Percentiles rank a stretch among this genome's conserved stretches.
phyloP scores from a whole-genome alignment of 2,329 filamentous ascomycete genomes.

The Venturia nashicola region DNA sequence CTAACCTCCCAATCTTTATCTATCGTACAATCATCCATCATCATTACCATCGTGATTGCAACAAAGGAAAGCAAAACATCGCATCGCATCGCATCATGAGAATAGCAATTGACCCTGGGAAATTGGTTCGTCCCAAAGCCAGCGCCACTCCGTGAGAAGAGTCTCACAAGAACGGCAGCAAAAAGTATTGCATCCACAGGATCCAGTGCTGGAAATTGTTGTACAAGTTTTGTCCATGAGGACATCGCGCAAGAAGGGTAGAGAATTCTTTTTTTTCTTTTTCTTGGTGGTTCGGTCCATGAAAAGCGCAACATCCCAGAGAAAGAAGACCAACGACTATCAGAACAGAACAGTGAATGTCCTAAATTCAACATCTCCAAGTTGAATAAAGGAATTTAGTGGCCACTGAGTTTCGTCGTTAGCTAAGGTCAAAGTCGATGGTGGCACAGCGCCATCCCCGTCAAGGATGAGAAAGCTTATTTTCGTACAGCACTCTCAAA shows the following conservation, averaged over 20 bases:
- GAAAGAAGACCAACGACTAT: constrained; percentile 1
- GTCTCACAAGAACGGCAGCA: neutral
- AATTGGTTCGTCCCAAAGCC: neutral
- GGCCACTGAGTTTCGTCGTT: neutral
- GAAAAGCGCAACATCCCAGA: neutral
- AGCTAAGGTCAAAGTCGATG: neutral
- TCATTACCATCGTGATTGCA: neutral
- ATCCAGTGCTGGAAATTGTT: neutral
- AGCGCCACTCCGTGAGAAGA: neutral
- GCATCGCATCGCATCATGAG: neutral
- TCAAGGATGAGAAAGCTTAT: neutral
- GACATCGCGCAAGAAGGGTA: neutral
- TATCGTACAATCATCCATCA: neutral
- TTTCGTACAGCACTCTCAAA: neutral
- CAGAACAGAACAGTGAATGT: neutral
- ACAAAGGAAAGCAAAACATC: neutral
- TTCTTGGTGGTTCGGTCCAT: neutral
- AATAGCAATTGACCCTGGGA: neutral
- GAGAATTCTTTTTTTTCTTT: neutral
- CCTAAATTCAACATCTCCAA: neutral
- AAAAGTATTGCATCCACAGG: neutral
- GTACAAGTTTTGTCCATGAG: neutral
- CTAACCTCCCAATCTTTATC: neutral
- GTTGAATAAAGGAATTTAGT: neutral
- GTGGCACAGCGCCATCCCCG: neutral